phyloP scores from a whole-genome alignment of 2,329 filamentous ascomycete genomes.

The Ophiocordyceps australis region DNA sequence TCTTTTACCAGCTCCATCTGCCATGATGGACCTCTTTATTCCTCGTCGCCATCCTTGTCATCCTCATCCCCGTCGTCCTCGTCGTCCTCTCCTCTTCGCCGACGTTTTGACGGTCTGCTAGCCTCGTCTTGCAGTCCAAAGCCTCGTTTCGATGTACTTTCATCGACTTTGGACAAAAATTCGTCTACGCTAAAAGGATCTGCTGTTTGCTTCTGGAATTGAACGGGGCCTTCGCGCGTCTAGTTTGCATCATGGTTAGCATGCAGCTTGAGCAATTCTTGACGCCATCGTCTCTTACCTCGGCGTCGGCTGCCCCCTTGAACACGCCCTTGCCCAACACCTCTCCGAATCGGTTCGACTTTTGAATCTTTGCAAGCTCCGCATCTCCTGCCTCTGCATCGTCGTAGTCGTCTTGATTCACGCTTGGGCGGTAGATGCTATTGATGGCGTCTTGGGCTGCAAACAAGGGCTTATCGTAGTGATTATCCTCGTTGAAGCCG shows the following conservation, averaged over 20 bases:
- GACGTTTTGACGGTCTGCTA: conserved; percentile 47
- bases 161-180: conserved; percentile 68
- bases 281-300: conserved; percentile 45
- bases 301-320: conserved; percentile 67
- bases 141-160: conserved; percentile 49
- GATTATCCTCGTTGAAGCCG: conserved; percentile 94
- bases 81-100: conserved; percentile 51
- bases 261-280: too few relatives aligned
- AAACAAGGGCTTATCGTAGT: conserved; percentile 93
- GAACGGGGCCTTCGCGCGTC: conserved; percentile 77
- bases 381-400: conserved; percentile 64
- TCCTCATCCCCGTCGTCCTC: conserved; percentile 13
- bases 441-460: conserved; percentile 88
- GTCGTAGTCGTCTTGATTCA: conserved; percentile 57
- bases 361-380: conserved; percentile 78
- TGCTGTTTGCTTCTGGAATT: conserved; percentile 75
- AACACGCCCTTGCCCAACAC: conserved; percentile 81
- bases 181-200: conserved; percentile 93
- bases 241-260: too few relatives aligned
- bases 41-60: conserved; percentile 1
- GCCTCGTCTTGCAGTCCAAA: conserved; percentile 58
- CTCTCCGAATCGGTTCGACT: conserved; percentile 67
- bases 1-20: too few relatives aligned
- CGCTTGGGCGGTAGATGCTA: conserved; percentile 76
- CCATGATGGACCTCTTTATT: too few relatives aligned